Conservation (phyloP, 192 early-diverging fungal genomes). For the Backusella tarrabulga region DNA sequence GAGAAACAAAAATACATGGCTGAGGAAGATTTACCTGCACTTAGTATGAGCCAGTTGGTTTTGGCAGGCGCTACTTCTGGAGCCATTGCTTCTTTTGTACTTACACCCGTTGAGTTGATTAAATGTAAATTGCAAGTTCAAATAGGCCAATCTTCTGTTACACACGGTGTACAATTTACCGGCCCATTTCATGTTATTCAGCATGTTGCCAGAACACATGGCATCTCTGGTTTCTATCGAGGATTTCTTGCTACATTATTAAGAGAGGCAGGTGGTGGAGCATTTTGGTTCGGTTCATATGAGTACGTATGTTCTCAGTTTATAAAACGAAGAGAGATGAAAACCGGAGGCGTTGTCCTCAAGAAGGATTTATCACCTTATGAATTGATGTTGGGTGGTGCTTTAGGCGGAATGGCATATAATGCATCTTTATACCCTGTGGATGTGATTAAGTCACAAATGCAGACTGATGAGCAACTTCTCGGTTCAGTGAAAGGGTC, state of each 20-base stretch:
- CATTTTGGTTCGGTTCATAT: constrained; percentile 96
- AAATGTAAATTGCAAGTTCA: constrained; percentile 98
- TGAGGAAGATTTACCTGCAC: constrained; percentile 37
- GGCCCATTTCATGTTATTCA: constrained; percentile 54
- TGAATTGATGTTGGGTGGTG: constrained; percentile 86
- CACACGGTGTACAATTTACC: constrained; percentile 25
- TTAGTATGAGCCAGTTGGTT: constrained; percentile 69
- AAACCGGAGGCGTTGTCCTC: constrained; percentile 25
- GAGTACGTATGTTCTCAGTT: constrained; percentile 71
- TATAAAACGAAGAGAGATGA: constrained; percentile 34
- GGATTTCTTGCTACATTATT: constrained; percentile 84
- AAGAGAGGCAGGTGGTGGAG: constrained; percentile 89
- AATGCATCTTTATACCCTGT: constrained; percentile 88
- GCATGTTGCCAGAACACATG: constrained; percentile 43
- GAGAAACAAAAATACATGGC: neutral
- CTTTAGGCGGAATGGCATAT: constrained; percentile 89
- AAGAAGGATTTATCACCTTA: constrained; percentile 76
- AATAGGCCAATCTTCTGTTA: constrained; percentile 40
- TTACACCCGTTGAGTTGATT: constrained; percentile 95
- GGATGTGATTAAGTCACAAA: constrained; percentile 91
- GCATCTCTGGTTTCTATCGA: constrained; percentile 67
- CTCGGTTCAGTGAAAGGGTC: neutral
- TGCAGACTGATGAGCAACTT: constrained; percentile 83
- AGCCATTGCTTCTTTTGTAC: constrained; percentile 79
- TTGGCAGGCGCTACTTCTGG: constrained; percentile 85